Conservation (phyloP, 345 rosid species). For the Linum usitatissimum region DNA sequence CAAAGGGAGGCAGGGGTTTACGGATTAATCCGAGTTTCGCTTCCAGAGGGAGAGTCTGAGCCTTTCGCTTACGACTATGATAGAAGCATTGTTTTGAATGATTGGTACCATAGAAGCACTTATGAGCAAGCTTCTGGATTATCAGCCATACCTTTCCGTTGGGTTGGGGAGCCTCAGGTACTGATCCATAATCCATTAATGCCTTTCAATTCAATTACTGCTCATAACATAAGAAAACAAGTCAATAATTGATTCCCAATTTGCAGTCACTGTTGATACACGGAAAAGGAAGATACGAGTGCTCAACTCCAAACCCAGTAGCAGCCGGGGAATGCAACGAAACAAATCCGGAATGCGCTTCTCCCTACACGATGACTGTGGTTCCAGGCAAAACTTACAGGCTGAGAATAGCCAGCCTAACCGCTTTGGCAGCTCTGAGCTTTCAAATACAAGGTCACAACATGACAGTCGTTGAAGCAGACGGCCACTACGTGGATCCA, state of each 20-base stretch:
- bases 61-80: conserved; percentile 60
- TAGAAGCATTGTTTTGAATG: conserved; percentile 47
- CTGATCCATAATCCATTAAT: neutral
- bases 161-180: conserved; percentile 84
- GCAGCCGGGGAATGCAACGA: conserved; percentile 27
- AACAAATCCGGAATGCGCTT: conserved; percentile 38
- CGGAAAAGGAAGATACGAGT: conserved; percentile 59
- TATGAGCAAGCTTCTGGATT: conserved; percentile 53
- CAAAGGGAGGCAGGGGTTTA: conserved; percentile 62
- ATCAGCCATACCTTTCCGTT: conserved; percentile 41
- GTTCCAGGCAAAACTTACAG: conserved; percentile 59
- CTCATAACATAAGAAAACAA: neutral
- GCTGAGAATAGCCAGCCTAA: conserved; percentile 46
- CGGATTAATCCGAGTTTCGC: conserved; percentile 51
- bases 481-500: conserved; percentile 65
- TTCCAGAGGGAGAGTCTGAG: conserved; percentile 33
- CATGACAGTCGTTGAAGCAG: conserved; percentile 74
- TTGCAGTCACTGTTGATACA: conserved; percentile 60
- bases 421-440: conserved; percentile 55
- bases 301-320: conserved; percentile 29
- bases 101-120: conserved; percentile 65
- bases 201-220: neutral
- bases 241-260: neutral
- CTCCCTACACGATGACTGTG: conserved; percentile 28
- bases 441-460: conserved; percentile 75